Evolutionary conservation across 306 rosid genomes (phyloP), one percentile per base, ranked within the genome.

Genomic region (Casuarina cunninghamiana): DNA sequence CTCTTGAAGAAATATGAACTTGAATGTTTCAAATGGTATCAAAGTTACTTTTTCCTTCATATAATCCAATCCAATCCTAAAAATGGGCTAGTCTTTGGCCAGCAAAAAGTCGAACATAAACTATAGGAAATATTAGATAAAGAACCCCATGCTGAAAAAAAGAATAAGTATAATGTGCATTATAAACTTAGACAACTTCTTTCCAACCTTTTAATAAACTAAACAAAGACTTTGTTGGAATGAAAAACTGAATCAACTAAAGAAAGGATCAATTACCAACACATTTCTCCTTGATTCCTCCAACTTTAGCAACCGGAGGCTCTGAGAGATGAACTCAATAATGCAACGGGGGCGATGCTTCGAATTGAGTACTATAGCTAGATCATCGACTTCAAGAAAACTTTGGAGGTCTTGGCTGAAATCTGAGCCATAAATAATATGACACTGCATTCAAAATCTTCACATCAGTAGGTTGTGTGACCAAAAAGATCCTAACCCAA

Each of bases 241-340:
- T 63, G n/a, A 17, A 43, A n/a, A 35, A 53, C 4, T 55, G 45
- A 37, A 19, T 13, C n/a, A 37, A 72, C 70, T 48, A 35, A 65
- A 61, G 74, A 57, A 77, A 77, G 48, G 32, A 48, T 10, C 51
- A 54, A 73, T 82, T 87, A 91, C 98, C 96, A 93, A 82, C 46
- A 78, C 73, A 82, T 50, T 79, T 84, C 90, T 91, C 81, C 57
- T 83, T 15, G 97, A 90, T 58, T 87, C 94, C 57, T 90, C 98
- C 91, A 93, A 82, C 87, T 89, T 84, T 55, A 93, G 87, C 75
- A 87, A 72, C 55, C 45, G 87, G 49, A 93, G 84, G 85, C 84
- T 90, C 74, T 87, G 97, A 10, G 89, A 88, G 81, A 93, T 93
- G 83, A 91, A 93, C 79, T 93, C 91, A 81, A 93, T 87, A 55